Conservation (phyloP, 257 asterid species). For the Solanum sparsipilum region DNA sequence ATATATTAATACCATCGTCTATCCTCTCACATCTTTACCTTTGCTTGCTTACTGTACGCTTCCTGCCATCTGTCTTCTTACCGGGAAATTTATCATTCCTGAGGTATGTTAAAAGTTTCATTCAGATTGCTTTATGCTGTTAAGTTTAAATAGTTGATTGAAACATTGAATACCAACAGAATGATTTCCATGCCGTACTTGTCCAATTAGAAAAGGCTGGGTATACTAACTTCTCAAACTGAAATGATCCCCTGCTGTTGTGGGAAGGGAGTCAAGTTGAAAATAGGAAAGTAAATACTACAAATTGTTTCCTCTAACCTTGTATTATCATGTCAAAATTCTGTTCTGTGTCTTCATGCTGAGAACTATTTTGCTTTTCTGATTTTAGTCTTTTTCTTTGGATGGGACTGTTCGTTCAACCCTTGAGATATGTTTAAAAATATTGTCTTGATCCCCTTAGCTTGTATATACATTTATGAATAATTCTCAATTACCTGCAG, state of each 20-base stretch:
- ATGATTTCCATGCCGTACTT: not conserved
- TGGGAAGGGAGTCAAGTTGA: not conserved
- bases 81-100: constrained; percentile 74
- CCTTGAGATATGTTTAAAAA: not conserved
- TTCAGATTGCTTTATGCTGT: not conserved
- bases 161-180: not conserved
- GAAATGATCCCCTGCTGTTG: not conserved
- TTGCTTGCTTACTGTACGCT: constrained; percentile 77
- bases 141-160: not conserved
- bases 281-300: not conserved
- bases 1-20: constrained; percentile 73
- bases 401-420: not conserved
- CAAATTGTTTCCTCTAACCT: not conserved
- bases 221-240: not conserved
- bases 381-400: not conserved
- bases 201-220: not conserved
- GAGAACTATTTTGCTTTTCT: not conserved
- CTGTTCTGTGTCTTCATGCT: not conserved
- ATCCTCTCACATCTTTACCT: constrained; percentile 81
- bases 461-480: not conserved
- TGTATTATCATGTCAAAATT: not conserved
- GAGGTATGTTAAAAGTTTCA: constrained; percentile 32
- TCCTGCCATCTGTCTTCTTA: constrained; percentile 84
- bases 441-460: not conserved
- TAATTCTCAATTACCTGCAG: constrained; percentile 27